Conservation (phyloP, 805 yeast species). For the Candida arabinofermentans region DNA sequence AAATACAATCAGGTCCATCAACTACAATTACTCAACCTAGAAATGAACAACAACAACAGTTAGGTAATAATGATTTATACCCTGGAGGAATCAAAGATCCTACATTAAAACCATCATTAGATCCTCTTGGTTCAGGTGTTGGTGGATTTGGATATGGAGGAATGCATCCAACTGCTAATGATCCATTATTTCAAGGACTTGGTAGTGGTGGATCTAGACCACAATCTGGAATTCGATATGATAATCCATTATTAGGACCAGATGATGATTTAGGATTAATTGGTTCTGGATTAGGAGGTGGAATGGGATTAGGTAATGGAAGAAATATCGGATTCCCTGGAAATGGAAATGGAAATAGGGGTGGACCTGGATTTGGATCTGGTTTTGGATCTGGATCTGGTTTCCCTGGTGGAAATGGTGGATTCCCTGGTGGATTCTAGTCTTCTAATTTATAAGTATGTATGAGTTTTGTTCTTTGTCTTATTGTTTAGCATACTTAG, state of each 20-base stretch:
- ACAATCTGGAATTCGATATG: constrained; percentile 45
- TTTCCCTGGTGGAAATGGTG: constrained; percentile 1
- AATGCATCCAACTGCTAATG: constrained; percentile 49
- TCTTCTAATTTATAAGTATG: neutral
- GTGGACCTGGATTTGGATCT: constrained; percentile 10
- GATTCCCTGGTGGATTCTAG: constrained; percentile 6
- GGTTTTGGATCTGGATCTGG: constrained; percentile 8
- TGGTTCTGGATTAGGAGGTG: constrained; percentile 45
- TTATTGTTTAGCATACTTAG: neutral
- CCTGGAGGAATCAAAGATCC: constrained; percentile 43
- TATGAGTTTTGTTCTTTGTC: neutral
- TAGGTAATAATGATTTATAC: constrained; percentile 50
- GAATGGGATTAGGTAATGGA: constrained; percentile 26
- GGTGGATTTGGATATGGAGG: constrained; percentile 36
- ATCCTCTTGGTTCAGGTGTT: constrained; percentile 30
- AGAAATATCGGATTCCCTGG: constrained; percentile 12
- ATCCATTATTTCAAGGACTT: constrained; percentile 42
- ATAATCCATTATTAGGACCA: constrained; percentile 47
- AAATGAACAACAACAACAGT: constrained; percentile 19
- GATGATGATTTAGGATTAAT: constrained; percentile 39
- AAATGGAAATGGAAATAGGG: constrained; percentile 11
- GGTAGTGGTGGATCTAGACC: constrained; percentile 4
- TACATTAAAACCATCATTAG: constrained; percentile 37
- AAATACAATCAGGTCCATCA: constrained; percentile 24
- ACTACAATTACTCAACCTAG: constrained; percentile 1